Conservation (phyloP, 208 protist species). For the Acanthamoeba sp. region DNA sequence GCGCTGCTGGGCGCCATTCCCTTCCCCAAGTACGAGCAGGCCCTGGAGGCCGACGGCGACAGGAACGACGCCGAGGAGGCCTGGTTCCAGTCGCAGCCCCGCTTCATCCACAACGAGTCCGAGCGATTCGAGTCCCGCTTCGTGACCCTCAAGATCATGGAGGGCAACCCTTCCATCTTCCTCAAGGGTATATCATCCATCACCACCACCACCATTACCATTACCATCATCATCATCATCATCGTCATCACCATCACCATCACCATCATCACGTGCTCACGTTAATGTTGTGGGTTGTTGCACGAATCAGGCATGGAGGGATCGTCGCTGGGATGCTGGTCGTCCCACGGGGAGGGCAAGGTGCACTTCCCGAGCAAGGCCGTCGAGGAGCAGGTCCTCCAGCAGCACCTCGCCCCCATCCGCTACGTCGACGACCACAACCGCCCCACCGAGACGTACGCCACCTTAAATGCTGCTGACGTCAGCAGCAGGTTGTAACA, state of each 20-base stretch:
- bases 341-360: constrained; percentile 88
- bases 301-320: constrained; percentile 84
- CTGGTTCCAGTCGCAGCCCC: constrained; percentile 81
- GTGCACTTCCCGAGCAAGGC: constrained; percentile 79
- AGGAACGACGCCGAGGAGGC: constrained; percentile 15
- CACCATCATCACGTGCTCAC: background rate
- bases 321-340: constrained; percentile 87
- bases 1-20: constrained; percentile 89
- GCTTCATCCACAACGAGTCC: constrained; percentile 89
- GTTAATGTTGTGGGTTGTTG: background rate
- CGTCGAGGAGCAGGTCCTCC: constrained; percentile 73
- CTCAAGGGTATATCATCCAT: constrained; percentile 76
- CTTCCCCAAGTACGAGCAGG: constrained; percentile 51
- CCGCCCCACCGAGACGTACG: constrained; percentile 79
- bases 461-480: too few relatives aligned
- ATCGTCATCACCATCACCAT: background rate
- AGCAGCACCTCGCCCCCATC: constrained; percentile 84
- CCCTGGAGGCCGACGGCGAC: constrained; percentile 24
- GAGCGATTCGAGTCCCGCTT: constrained; percentile 88
- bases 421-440: constrained; percentile 86
- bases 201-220: background rate
- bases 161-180: constrained; percentile 81
- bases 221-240: background rate
- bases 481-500: too few relatives aligned
- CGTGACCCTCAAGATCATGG: constrained; percentile 80